Base-by-base conservation (phyloP, 2,329 filamentous ascomycete genomes). In the Paraphaeosphaeria sporulosa region DNA sequence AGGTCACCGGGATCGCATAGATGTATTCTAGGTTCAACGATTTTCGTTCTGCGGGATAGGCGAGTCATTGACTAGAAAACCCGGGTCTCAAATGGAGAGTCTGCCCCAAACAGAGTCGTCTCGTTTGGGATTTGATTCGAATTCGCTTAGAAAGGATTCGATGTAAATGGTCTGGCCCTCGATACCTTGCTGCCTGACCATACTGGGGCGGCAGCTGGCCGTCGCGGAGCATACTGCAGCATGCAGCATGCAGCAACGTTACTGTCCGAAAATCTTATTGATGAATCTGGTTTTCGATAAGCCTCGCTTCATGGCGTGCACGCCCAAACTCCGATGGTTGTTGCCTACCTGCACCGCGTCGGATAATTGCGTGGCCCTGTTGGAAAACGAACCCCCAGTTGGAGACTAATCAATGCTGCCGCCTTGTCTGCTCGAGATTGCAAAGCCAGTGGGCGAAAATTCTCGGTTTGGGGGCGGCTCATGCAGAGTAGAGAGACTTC, bases 331-430 rank as follows among this genome's bases (percentile, higher is more conserved):
- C 51, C 15, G 25, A 15, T 27, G 32, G 9, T 38, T 54, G 51
- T 44, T 54, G 51, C 38, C 51, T 32, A 21, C 17, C 17, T 19
- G 12, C 8, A 21, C 38, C 25, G 38, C 17, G 23, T 32, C 51
- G 34, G 51, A n/a, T 32, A 21, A 43, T 12, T 43, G 51, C 36
- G 38, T 32, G 36, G 38, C 38, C 51, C 51, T 51, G 27, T 21
- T 19, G 9, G 5, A 19, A 25, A 6, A 32, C 17, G 19, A 4
- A 19, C n/a, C n/a, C n/a, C n/a, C n/a, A n/a, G n/a, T 6, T 54
- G 17, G 17, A 30, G 3, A 2, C 4, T 34, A 32, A 4, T 13
- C 19, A 23, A 13, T 13, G 19, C 43, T 32, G n/a, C 30, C 38
- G 50, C 50, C 23, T 32, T 32, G 25, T 23, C 32, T 51, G 15